Evolutionary conservation across 345 rosid species (phyloP).

Genomic region (Citrus mangshanensis): DNA sequence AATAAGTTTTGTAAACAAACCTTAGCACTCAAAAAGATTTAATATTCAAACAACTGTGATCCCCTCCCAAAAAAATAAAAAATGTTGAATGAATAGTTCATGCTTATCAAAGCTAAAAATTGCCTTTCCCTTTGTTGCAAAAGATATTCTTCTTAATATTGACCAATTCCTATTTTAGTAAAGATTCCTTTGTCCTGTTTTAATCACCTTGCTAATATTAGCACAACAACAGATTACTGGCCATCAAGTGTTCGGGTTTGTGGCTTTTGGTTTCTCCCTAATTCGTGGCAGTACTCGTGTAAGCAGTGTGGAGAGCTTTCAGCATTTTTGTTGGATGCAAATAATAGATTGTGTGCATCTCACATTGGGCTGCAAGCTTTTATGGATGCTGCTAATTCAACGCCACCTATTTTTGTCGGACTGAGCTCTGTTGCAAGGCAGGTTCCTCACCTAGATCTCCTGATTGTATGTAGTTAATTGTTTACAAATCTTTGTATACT

Average conservation of each 20-base stretch:
- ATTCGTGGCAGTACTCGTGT: too few species aligned
- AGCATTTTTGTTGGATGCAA: too few species aligned
- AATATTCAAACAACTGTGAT: background rate
- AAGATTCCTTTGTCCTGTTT: background rate
- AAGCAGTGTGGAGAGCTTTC: too few species aligned
- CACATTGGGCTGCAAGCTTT: slow-evolving; percentile 60
- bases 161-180: background rate
- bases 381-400: slow-evolving; percentile 31
- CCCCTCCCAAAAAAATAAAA: background rate
- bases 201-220: slow-evolving; percentile 6
- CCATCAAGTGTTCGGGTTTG: too few species aligned
- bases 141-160: background rate
- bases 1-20: too few species aligned
- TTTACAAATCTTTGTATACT: background rate
- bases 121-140: background rate
- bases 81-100: too few species aligned
- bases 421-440: slow-evolving; percentile 85
- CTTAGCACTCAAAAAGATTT: background rate
- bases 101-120: too few species aligned
- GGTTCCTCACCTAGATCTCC: slow-evolving; percentile 19
- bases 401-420: slow-evolving; percentile 62
- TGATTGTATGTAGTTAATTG: background rate
- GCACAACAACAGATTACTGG: too few species aligned
- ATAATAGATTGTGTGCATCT: slow-evolving; percentile 40
- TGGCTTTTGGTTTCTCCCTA: too few species aligned